A percentile compares a stretch with the other conserved stretches of the same genome.
Conservation (phyloP, 306 rosid species). For the Cucumis melo region DNA sequence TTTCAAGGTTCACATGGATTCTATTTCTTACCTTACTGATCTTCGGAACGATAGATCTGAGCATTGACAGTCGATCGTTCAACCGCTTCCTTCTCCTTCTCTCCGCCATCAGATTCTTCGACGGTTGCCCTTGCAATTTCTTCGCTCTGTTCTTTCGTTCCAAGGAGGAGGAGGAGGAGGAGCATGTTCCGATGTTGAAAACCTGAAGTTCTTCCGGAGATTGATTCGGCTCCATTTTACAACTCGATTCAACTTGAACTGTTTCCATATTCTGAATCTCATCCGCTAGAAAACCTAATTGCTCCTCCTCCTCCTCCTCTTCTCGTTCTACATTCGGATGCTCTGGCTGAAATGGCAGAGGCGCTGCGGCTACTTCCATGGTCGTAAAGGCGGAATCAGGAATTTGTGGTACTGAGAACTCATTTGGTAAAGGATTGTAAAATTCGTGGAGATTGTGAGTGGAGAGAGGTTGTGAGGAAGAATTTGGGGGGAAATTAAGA, state of each 20-base stretch:
- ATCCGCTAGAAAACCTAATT: slow-evolving; percentile 2
- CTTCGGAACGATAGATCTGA: slow-evolving; percentile 93
- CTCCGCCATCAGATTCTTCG: slow-evolving; percentile 95
- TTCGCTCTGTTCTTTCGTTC: slow-evolving; percentile 21
- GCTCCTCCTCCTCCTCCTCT: neutral
- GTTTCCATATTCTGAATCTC: slow-evolving; percentile 40
- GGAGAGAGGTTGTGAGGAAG: slow-evolving; percentile 23
- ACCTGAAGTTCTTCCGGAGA: slow-evolving; percentile 46
- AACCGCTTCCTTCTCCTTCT: slow-evolving; percentile 79
- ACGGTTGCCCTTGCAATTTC: slow-evolving; percentile 76
- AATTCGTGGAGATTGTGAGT: slow-evolving; percentile 1
- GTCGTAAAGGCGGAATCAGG: neutral
- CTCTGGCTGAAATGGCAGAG: no score
- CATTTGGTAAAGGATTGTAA: neutral
- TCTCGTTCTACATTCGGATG: neutral
- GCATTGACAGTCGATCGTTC: slow-evolving; percentile 86
- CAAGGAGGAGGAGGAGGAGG: neutral
- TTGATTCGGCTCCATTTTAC: slow-evolving; percentile 53
- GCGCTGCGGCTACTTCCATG: neutral
- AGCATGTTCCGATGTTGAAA: slow-evolving; percentile 38
- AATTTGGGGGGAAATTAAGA: slow-evolving; percentile 20
- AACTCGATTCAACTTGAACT: slow-evolving; percentile 11
- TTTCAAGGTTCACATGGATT: neutral
- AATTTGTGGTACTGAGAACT: neutral
- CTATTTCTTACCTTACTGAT: slow-evolving; percentile 61